Base-by-base conservation (phyloP, 106 monocot genomes). In the Narthecium ossifragum region DNA sequence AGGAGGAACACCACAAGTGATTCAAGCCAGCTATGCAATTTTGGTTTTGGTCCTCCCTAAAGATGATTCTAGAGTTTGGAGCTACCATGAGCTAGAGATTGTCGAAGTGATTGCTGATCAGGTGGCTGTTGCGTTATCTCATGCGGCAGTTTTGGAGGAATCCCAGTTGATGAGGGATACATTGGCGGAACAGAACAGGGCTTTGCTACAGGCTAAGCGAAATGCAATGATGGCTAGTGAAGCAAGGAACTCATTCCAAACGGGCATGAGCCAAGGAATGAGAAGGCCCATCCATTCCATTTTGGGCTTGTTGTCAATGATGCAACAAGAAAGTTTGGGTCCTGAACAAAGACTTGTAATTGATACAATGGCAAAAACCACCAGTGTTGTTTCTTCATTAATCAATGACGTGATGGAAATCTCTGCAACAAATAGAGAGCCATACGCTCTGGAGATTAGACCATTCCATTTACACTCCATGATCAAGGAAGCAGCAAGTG, bases 201-300 rank as follows among this genome's bases (percentile, higher is more conserved):
- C 43, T 20, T 47, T 80, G 51, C 57, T 71, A 17, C 80, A 67
- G 43, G 80, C 80, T 15, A 71, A 45, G 60, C 26, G 61, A 26
- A 45, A 75, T 17, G 66, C 75, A 0, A 61, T 71, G 75, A 71
- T 75, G 75, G 80, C 80, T 5, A 75, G 61, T 34, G 59, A 56
- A 40, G 80, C 75, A 3, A 71, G 70, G 62, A 67, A 62, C 27
- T 62, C 69, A 13, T 80, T 75, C 38, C 80, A 70, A 29, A 71
- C 9, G 25, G 75, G 67, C 63, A 80, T 75, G 66, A 75, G 75
- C 61, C 71, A 71, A 14, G 61, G 74, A 15, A 75, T 80, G 75
- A 60, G 75, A 26, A 59, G 62, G 7, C 80, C 80, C 0, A 53
- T 67, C 39, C 70, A 80, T 5, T 75, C 80, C 45, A 71, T 75